phyloP scores from a whole-genome alignment of 768 basidiomycete genomes.

The Tubosaeta brunneosetosa region DNA sequence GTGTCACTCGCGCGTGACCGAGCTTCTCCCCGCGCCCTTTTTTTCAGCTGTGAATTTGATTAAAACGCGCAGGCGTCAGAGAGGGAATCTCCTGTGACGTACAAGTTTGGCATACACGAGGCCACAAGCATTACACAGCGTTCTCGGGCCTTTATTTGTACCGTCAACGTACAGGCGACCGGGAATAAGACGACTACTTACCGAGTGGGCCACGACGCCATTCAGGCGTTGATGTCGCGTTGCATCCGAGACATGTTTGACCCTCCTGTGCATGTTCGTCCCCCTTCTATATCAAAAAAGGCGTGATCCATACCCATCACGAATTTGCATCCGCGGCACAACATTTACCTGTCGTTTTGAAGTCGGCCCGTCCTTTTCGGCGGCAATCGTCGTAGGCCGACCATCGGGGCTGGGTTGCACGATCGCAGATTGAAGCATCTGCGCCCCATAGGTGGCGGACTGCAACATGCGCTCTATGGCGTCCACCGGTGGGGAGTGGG shows the following conservation, averaged over 20 bases:
- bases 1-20: conserved; percentile 24
- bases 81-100: conserved; percentile 32
- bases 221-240: conserved; percentile 81
- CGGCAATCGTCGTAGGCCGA: conserved; percentile 17
- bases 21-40: conserved; percentile 32
- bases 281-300: conserved; percentile 25
- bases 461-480: conserved; percentile 42
- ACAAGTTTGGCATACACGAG: conserved; percentile 86
- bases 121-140: conserved; percentile 82
- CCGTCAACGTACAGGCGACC: conserved; percentile 23
- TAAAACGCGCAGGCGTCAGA: conserved; percentile 19
- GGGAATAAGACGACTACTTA: conserved; percentile 34
- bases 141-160: conserved; percentile 60
- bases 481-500: conserved; percentile 27
- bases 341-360: conserved; percentile 33
- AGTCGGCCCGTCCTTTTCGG: conserved; percentile 29
- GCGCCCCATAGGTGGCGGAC: conserved; percentile 38
- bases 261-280: conserved; percentile 51
- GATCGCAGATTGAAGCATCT: conserved; percentile 28
- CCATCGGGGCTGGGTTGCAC: conserved; percentile 27
- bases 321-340: conserved; percentile 25
- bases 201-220: conserved; percentile 83
- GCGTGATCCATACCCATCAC: conserved; percentile 28
- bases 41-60: conserved; percentile 25
- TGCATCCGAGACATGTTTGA: conserved; percentile 78